Base-by-base conservation (phyloP, 768 basidiomycete genomes). In the Termitomyces sp. region DNA sequence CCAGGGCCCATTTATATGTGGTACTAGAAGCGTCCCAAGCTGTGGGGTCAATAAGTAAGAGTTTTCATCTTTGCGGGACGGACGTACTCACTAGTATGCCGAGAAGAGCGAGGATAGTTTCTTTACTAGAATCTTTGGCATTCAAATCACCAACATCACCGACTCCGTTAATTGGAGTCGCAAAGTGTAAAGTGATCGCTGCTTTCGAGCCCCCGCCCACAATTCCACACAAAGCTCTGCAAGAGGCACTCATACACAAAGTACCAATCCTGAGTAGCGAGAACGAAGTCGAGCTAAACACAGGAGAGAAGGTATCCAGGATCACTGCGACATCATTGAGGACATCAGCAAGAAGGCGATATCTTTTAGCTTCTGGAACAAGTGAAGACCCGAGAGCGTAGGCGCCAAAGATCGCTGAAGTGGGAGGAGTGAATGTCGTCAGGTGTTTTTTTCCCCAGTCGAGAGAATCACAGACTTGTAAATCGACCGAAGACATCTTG, bases 61-160 rank as follows among this genome's bases (percentile, higher is more conserved):
- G 34, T 20, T 39, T 18, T 31, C 31, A 31, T 27, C 31, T 44
- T 22, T 41, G 26, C 9, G 42, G 6, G 31, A 20, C 13, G 3
- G 22, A n/a, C 5, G 7, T 16, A 63, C 83, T 65, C 56, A 87
- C 87, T 67, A 88, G 64, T 80, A 87, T 84, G 20, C 87, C 87
- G 1, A 84, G 63, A 31, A 89, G 78, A 1, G 83, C 83, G 3
- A 90, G 70, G 0, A 88, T 81, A 0, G 87, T 89, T 68, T 88
- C 86, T 59, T 85, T 85, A 67, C 86, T 88, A 0, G 83, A 77
- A 58, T 86, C 86, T 64, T 90, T 90, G 1, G 86, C 87, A 57
- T 83, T 87, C 42, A 88, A 71, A 61, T 89, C 87, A 1, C 87
- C 86, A 13, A 88, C 73, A 61, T 89, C 87, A 5, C 86, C 86